Conservation (phyloP, 768 basidiomycete genomes). For the Leccinum imitatum region DNA sequence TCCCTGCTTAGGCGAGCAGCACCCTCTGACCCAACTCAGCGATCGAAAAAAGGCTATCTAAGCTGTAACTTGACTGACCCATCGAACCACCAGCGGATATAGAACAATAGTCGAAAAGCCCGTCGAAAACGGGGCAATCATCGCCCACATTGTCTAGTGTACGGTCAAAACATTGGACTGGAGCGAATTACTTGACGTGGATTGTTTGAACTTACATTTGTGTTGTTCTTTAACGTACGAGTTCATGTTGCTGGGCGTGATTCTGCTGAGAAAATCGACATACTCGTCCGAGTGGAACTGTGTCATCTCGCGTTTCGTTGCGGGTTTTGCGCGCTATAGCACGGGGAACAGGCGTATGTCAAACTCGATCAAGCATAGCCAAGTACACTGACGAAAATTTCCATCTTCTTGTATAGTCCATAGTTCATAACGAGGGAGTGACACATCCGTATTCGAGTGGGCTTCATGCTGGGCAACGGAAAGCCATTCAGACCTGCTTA, state of each 20-base stretch:
- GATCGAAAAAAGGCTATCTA: constrained; percentile 4
- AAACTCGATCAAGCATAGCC: background rate
- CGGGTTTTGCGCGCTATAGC: constrained; percentile 91
- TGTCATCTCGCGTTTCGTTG: constrained; percentile 99
- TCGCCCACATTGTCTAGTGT: constrained; percentile 91
- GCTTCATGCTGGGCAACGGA: constrained; percentile 73
- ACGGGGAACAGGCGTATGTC: background rate
- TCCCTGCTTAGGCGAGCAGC: constrained; percentile 92
- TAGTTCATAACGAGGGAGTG: constrained; percentile 99
- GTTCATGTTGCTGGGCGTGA: constrained; percentile 95
- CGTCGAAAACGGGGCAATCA: constrained; percentile 98
- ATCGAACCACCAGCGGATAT: constrained; percentile 99
- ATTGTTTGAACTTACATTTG: constrained; percentile 63
- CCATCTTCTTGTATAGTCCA: constrained; percentile 99
- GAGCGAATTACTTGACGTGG: background rate
- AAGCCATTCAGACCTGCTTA: constrained; percentile 2
- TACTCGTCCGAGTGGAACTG: constrained; percentile 99
- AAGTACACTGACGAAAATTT: constrained; percentile 83
- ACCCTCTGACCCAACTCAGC: constrained; percentile 64
- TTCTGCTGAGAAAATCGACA: constrained; percentile 92
- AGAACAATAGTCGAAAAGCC: constrained; percentile 97
- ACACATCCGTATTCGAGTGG: constrained; percentile 98
- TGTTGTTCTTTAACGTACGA: constrained; percentile 92
- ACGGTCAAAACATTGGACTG: background rate
- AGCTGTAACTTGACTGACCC: constrained; percentile 55